A percentile compares a stretch with the other conserved stretches of the same genome.
Evolutionary conservation across 2,329 filamentous ascomycete species (phyloP).

Genomic region (Curvularia verruculosa): DNA sequence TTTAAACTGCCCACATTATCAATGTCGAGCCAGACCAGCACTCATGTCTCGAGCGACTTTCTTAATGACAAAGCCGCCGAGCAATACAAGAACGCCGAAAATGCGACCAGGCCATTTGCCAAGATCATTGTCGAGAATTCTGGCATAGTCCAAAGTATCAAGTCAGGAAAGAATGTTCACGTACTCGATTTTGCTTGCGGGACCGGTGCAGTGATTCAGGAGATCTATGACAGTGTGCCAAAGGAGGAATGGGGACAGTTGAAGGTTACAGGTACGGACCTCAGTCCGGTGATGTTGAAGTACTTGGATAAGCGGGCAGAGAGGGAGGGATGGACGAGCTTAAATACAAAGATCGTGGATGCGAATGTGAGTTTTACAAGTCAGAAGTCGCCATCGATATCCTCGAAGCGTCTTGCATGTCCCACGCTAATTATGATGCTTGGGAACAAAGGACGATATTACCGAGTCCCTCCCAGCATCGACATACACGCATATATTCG

Average conservation of each 20-base stretch:
- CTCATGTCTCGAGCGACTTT: not conserved
- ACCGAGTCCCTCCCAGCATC: not conserved
- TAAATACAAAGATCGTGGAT: not conserved
- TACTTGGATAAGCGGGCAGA: not conserved
- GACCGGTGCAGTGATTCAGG: not conserved
- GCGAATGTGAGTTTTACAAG: not conserved
- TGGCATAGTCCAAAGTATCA: not conserved
- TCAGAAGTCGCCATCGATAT: not conserved
- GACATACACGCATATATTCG: not conserved
- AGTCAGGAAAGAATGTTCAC: not conserved
- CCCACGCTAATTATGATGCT: not conserved
- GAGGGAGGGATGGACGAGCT: not conserved
- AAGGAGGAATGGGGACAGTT: not conserved
- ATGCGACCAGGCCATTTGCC: not conserved
- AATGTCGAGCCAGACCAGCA: not conserved
- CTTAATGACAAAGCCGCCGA: not conserved
- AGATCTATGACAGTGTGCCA: not conserved
- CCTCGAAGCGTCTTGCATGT: too few species aligned
- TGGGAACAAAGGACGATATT: not conserved
- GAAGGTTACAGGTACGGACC: not conserved
- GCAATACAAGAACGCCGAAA: not conserved
- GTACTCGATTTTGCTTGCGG: not conserved
- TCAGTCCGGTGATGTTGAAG: not conserved
- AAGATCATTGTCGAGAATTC: not conserved
- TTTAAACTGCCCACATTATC: not conserved